phyloP scores from a whole-genome alignment of 345 rosid genomes.

The Pistacia vera region DNA sequence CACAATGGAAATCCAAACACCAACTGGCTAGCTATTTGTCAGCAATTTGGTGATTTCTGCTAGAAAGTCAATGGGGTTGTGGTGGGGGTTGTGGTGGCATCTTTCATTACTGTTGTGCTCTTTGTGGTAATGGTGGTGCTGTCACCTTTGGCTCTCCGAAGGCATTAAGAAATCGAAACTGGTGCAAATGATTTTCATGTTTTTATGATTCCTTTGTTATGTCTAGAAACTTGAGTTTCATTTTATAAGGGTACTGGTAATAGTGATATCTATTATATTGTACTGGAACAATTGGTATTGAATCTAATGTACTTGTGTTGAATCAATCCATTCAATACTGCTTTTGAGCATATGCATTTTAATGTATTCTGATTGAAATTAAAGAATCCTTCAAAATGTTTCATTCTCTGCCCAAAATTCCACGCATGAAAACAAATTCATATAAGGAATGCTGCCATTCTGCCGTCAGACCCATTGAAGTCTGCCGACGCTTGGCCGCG shows the following conservation, averaged over 20 bases:
- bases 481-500: constrained; percentile 7
- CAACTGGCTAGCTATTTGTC: constrained; percentile 81
- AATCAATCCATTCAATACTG: background rate
- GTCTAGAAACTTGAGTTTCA: background rate
- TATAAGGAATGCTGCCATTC: too few relatives aligned
- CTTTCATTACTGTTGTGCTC: constrained; percentile 51
- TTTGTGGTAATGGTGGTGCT: constrained; percentile 50
- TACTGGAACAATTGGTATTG: background rate
- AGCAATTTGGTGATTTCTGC: constrained; percentile 87
- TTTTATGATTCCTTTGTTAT: background rate
- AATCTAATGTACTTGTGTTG: background rate
- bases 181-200: background rate
- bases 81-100: too few relatives aligned
- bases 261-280: background rate
- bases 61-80: constrained; percentile 76
- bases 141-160: constrained; percentile 67
- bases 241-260: background rate
- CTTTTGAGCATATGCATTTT: background rate
- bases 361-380: background rate
- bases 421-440: too few relatives aligned
- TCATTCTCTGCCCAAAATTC: background rate
- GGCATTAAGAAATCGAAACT: constrained; percentile 12
- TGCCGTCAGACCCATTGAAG: too few relatives aligned
- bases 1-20: constrained; percentile 81
- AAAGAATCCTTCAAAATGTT: background rate